Percentiles rank a stretch among this genome's conserved stretches.
These are phyloP conservation scores for Ascocoryne sarcoides DNA, from an alignment of 2,329 filamentous ascomycete species.

Conservation along the genomic window DNA sequence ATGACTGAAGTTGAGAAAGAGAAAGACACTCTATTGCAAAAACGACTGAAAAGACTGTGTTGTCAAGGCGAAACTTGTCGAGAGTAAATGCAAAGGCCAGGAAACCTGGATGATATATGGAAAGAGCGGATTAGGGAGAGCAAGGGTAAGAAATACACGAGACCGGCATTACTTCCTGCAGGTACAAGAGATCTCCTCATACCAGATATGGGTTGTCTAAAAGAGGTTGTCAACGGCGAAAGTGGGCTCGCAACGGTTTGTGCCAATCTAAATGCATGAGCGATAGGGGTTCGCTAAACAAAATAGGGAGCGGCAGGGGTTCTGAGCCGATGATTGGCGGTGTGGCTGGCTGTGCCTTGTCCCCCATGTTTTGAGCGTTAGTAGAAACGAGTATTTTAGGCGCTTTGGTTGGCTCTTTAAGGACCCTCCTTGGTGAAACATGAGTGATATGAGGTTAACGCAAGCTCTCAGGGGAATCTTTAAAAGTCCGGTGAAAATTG, in stretches of 20 bases:
- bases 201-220: neutral
- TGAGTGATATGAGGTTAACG: neutral
- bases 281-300: neutral
- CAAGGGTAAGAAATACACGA: neutral
- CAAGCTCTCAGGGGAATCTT: neutral
- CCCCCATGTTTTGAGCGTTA: neutral
- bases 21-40: constrained; percentile 20
- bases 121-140: neutral
- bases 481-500: neutral
- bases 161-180: neutral
- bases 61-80: constrained; percentile 24
- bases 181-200: neutral
- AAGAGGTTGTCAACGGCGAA: neutral
- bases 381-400: neutral
- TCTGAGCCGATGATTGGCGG: neutral
- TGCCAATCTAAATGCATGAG: neutral
- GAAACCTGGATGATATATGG: constrained; percentile 9
- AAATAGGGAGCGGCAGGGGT: neutral
- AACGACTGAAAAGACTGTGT: constrained; percentile 27
- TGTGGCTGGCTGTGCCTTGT: neutral
- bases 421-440: neutral
- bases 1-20: constrained; percentile 26
- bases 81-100: constrained; percentile 14
- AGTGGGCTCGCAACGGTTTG: neutral
- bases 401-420: neutral